A percentile compares a stretch with the other conserved stretches of the same genome.
Evolutionary conservation across 768 basidiomycete species (phyloP).

Genomic region (Boletus sensibilis): DNA sequence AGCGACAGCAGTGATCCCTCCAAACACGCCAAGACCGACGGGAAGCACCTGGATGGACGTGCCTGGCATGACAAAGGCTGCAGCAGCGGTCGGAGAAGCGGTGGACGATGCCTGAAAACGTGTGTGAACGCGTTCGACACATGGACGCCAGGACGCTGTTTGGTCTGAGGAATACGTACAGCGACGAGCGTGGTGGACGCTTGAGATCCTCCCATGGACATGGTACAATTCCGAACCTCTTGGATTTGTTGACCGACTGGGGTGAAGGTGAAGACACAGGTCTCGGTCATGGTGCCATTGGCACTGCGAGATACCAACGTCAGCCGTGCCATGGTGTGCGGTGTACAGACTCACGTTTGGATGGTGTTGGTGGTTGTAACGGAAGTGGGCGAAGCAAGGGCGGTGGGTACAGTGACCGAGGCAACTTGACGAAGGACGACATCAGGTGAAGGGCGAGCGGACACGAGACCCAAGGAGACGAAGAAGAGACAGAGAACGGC

Average conservation of each 20-base stretch:
- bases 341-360: constrained; percentile 39
- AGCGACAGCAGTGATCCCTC: constrained; percentile 81
- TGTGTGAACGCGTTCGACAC: not conserved
- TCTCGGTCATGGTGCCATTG: constrained; percentile 52
- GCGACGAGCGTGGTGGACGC: constrained; percentile 11
- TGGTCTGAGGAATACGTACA: constrained; percentile 1
- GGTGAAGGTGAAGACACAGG: constrained; percentile 58
- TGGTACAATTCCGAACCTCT: constrained; percentile 53
- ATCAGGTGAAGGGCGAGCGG: constrained; percentile 28
- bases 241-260: constrained; percentile 52
- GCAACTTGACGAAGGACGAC: constrained; percentile 21
- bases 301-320: constrained; percentile 33
- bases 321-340: no score
- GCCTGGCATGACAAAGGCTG: constrained; percentile 65
- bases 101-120: constrained; percentile 26
- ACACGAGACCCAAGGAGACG: constrained; percentile 22
- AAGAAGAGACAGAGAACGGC: constrained; percentile 26
- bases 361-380: constrained; percentile 36
- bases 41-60: constrained; percentile 73
- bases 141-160: no score
- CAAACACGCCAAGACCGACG: constrained; percentile 80
- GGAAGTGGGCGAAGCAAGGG: constrained; percentile 34
- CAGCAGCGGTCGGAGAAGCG: constrained; percentile 27
- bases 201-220: constrained; percentile 29
- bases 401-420: constrained; percentile 18